Evolutionary conservation across 495 filamentous ascomycete genomes (phyloP).

Genomic region (Penicillium simplicissimum): DNA sequence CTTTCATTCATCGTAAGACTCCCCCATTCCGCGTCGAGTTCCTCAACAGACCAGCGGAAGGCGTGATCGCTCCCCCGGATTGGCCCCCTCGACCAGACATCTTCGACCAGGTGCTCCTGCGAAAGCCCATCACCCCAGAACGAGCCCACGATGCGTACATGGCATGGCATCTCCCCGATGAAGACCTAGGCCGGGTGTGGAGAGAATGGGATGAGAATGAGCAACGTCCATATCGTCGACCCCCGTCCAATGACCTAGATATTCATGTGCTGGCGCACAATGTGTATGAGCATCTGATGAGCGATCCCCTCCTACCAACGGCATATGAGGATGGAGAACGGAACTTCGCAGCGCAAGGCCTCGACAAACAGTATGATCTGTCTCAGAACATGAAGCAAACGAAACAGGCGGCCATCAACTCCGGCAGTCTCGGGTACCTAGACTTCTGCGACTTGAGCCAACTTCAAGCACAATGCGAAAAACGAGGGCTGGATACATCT

Average conservation of each 20-base stretch:
- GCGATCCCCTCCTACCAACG: conserved; percentile 14
- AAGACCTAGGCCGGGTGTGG: conserved; percentile 17
- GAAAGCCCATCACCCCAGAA: conserved; percentile 13
- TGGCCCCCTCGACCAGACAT: conserved; percentile 27
- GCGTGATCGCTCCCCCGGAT: conserved; percentile 11
- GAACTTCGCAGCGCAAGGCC: neutral
- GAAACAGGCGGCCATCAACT: conserved; percentile 1
- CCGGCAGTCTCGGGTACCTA: neutral
- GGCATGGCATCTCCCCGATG: conserved; percentile 27
- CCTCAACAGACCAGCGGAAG: neutral
- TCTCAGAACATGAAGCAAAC: conserved; percentile 1
- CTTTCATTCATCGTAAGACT: too few species aligned
- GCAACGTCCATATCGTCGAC: conserved; percentile 11
- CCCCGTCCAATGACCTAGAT: neutral
- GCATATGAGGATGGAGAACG: conserved; percentile 4
- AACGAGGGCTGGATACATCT: neutral
- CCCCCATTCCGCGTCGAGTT: neutral
- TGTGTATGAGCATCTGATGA: conserved; percentile 30
- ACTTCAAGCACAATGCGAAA: neutral
- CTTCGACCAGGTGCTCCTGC: conserved; percentile 21
- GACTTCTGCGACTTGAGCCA: neutral
- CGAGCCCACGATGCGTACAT: conserved; percentile 26
- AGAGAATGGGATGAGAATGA: neutral
- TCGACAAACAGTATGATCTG: neutral
- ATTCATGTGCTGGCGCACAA: conserved; percentile 22